Evolutionary conservation across 768 basidiomycete species (phyloP), one percentile per base, ranked within the genome.

Genomic region (Holtermannia corniformis): DNA sequence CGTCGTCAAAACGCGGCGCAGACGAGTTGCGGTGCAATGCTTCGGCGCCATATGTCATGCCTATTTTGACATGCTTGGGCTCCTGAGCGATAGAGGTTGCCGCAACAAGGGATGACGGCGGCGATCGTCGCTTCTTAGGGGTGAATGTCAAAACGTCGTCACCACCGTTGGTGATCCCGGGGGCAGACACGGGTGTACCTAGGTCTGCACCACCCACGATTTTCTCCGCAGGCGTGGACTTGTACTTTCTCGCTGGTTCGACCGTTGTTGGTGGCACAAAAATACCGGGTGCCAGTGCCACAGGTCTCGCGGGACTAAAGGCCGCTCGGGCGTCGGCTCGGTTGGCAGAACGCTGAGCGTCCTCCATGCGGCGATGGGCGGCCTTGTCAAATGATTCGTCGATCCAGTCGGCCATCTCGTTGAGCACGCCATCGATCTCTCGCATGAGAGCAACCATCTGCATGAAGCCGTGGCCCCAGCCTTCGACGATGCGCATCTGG

Each of bases 391-490:
- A 97, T 40, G 83, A 79, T 52, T 82, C 81, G 60, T 82, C 80
- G 51, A 96, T 95, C 91, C 92, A 96, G 53, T 87, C 87, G 10
- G 84, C 92, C 55, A 91, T 76, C 57, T 88, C 85, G 56, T 81
- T 78, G 58, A 92, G 83, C 20, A 84, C 85, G 62, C 79, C 80
- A 65, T 78, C 80, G 14, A 86, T 88, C 62, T 92, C 90, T 3
- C 60, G 62, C 81, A 99, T 86, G 61, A 96, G 72, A 21, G 80
- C 75, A 37, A 85, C 79, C 93, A 99, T 99, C 76, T 95, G 93
- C 62, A 93, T 78, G 75, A 90, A 96, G 32, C 90, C 93, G 72
- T 95, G 91, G 63, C 87, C 89, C 95, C 92, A 96, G 45, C 92
- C 92, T 25, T 87, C 86, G 72, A 93, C 88, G 52, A 96, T 79